Evolutionary conservation across 108 stramenopile species (phyloP), one percentile per base, ranked within the genome.

Genomic region (Schizochytrium sp.): DNA sequence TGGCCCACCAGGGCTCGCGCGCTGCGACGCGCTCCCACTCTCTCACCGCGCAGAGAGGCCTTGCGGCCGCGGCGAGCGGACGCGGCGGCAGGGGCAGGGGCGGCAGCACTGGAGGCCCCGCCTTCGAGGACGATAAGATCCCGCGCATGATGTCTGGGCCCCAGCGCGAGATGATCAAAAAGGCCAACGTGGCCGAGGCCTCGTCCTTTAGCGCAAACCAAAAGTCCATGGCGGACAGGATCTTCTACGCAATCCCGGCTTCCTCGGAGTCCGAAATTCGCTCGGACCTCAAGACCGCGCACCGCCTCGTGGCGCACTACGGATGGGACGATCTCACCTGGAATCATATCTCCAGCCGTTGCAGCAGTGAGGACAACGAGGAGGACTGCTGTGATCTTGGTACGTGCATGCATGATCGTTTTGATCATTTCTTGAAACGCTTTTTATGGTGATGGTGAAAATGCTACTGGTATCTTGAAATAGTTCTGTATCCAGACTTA

Each of bases 381-480:
- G 76, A 47, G 51, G 76, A 83, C 76, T 83, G 76, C 76, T 83
- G 76, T 45, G 76, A 83, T 28, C 76, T 83, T 34, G 48, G 48
- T 53, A 83, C 76, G 76, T 47, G 14, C 14, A 8, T 57, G 16
- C 16, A 57, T 8, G 16, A 34, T 34, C 34, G 34, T 34, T 34
- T 34, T 34, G 34, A 34, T 34, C 34, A 34, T 34, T 34, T 34
- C 34, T 34, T 34, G 34, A 2, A 34, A 1, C 34, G 34, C 34
- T 34, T 34, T 1, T 34, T 34, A 34, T 2, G 34, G 34, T 34
- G 0, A 34, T 2, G 34, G 34, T 34, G 0, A 34, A 34, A 34
- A 0, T 34, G 34, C 34, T 34, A 34, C 34, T 34, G 34, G 34
- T 2, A 34, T 34, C 34, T 34, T 34, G 34, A 34, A 34, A 34